Evolutionary conservation across 2,329 filamentous ascomycete genomes (phyloP), one percentile per base, ranked within the genome.

Genomic region (Trichocomaceae sp.): DNA sequence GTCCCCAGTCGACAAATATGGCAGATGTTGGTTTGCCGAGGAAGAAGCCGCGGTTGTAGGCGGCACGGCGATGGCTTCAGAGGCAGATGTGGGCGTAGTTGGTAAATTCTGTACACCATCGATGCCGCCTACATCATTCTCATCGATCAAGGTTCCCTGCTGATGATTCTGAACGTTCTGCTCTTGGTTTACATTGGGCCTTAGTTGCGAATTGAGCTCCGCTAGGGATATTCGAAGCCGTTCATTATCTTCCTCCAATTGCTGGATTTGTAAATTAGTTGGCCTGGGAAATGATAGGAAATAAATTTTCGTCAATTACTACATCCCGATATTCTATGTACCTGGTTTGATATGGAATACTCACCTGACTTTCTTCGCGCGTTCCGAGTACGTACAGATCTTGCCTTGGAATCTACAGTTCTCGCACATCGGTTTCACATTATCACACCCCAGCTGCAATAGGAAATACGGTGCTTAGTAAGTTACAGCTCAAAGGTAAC

Each of bases 361-460:
- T 49, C 48, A 62, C 62, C 63, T 63, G 19, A 62, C 61, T 41
- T 62, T 61, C 49, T 69, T 62, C 23, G 63, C 62, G 47, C 70
- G 63, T 10, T 69, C 67, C 42, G 72, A 69, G 55, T 76, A 75
- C 35, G 68, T 64, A 54, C 77, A 79, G 15, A 72, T 71, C 49
- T 73, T 70, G 6, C 69, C 72, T 57, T 79, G 76, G 1, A 69
- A 71, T 54, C 69, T 67, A 61, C 77, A 79, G 59, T 76, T 78
- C 31, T 69, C 68, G 57, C 77, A 79, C 29, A 62, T 63, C 2
- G 76, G 77, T 50, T 69, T 65, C 47, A 74, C 73, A 20, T 71
- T 70, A 55, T 75, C 77, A 61, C 77, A 80, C 60, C 77, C 78
- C 64, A 80, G 73, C 77, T 80, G 57, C 19, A 49, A 42, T 20